These are phyloP conservation scores for Neurospora sp. DNA, from an alignment of 495 filamentous ascomycete genomes.

Conservation along the genomic window DNA sequence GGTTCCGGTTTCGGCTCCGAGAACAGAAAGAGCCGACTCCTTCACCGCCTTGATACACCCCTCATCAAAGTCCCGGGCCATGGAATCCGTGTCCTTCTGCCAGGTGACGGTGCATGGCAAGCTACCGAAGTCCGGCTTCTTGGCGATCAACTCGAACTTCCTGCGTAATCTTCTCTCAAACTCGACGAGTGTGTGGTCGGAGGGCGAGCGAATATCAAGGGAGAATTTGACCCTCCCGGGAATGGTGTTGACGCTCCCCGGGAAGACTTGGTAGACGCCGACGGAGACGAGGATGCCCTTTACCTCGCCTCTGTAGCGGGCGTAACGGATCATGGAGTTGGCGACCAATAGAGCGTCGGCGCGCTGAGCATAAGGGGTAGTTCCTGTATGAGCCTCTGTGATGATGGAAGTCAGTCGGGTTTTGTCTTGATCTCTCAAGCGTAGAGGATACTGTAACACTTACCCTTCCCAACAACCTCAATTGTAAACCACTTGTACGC, in stretches of 20 bases:
- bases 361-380: constrained; percentile 52
- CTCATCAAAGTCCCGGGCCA: constrained; percentile 57
- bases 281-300: constrained; percentile 55
- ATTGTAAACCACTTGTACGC: constrained; percentile 65
- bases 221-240: constrained; percentile 59
- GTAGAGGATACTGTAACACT: no score
- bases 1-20: constrained; percentile 19
- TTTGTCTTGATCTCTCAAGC: no score
- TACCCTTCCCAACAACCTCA: constrained; percentile 47
- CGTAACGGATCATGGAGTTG: constrained; percentile 56
- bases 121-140: constrained; percentile 21
- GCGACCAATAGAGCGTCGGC: constrained; percentile 59
- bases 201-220: constrained; percentile 58
- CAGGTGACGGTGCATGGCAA: constrained; percentile 21
- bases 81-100: constrained; percentile 47
- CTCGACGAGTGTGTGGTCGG: constrained; percentile 39
- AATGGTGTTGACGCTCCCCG: constrained; percentile 67
- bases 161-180: constrained; percentile 29
- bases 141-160: constrained; percentile 20
- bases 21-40: constrained; percentile 47
- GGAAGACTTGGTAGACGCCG: constrained; percentile 57
- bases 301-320: constrained; percentile 50
- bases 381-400: constrained; percentile 62
- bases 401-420: background rate
- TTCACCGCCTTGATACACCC: constrained; percentile 60